phyloP scores from a whole-genome alignment of 495 filamentous ascomycete species.

The Neurospora intermedia region DNA sequence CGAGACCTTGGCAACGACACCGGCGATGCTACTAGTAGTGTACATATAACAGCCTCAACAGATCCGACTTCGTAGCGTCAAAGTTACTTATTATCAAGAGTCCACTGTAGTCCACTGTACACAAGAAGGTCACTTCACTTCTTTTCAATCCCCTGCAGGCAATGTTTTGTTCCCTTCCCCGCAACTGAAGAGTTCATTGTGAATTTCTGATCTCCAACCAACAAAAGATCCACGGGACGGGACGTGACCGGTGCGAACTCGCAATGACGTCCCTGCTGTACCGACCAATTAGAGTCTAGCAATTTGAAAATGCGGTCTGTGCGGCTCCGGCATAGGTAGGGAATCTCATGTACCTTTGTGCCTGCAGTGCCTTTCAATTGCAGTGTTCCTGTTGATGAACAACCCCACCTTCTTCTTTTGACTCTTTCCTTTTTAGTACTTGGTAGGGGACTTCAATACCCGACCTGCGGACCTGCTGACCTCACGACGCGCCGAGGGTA shows the following conservation, averaged over 20 bases:
- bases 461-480: too few species aligned
- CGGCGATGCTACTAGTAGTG: not conserved
- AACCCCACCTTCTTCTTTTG: not conserved
- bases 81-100: not conserved
- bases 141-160: not conserved
- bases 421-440: not conserved
- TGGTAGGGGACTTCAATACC: not conserved
- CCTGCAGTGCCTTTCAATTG: too few species aligned
- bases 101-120: not conserved
- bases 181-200: not conserved
- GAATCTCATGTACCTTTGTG: not conserved
- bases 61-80: not conserved
- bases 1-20: not conserved
- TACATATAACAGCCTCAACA: not conserved
- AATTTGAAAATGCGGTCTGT: constrained; percentile 19
- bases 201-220: not conserved
- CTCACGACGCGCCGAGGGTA: constrained; percentile 1
- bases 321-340: constrained; percentile 4
- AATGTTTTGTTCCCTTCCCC: too few species aligned
- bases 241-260: not conserved
- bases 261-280: constrained; percentile 18
- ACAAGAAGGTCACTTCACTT: not conserved
- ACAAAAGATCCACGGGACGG: not conserved
- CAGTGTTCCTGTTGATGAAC: not conserved
- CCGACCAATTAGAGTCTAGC: constrained; percentile 14